A percentile compares a stretch with the other conserved stretches of the same genome.
Conservation (phyloP, 768 basidiomycete genomes). For the Russula ochroleuca region DNA sequence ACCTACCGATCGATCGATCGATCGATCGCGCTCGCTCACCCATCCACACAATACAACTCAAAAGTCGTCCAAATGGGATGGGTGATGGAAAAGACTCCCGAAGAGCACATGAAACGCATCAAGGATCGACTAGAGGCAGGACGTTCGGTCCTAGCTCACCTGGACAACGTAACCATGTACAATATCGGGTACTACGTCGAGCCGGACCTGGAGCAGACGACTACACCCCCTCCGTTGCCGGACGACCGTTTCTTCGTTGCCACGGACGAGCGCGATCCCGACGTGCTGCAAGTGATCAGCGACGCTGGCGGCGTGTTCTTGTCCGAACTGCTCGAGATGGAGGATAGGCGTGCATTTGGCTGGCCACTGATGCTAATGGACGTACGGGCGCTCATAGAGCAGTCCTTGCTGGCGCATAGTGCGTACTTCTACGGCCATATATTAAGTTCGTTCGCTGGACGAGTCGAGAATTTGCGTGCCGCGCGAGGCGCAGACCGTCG, state of each 20-base stretch:
- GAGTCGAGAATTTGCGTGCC: slow-evolving; percentile 39
- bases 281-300: slow-evolving; percentile 34
- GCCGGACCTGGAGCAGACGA: slow-evolving; percentile 12
- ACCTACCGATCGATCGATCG: not conserved
- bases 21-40: too few relatives aligned
- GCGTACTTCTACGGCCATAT: slow-evolving; percentile 40
- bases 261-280: slow-evolving; percentile 41
- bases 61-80: slow-evolving; percentile 35
- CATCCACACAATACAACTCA: too few relatives aligned
- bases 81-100: slow-evolving; percentile 36
- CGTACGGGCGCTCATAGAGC: slow-evolving; percentile 42
- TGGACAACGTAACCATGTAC: slow-evolving; percentile 15
- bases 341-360: slow-evolving; percentile 38
- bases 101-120: slow-evolving; percentile 37
- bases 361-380: slow-evolving; percentile 46
- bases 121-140: slow-evolving; percentile 31
- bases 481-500: slow-evolving; percentile 37
- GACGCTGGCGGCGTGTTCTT: slow-evolving; percentile 41
- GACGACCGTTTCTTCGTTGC: slow-evolving; percentile 34
- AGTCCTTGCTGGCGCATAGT: slow-evolving; percentile 35
- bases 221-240: not conserved
- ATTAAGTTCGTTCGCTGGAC: slow-evolving; percentile 39
- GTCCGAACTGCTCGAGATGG: slow-evolving; percentile 40
- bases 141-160: slow-evolving; percentile 30
- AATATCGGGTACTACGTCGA: slow-evolving; percentile 9